Evolutionary conservation across 169 alveolate genomes (phyloP).

Genomic region (Plasmodium knowlesi): DNA sequence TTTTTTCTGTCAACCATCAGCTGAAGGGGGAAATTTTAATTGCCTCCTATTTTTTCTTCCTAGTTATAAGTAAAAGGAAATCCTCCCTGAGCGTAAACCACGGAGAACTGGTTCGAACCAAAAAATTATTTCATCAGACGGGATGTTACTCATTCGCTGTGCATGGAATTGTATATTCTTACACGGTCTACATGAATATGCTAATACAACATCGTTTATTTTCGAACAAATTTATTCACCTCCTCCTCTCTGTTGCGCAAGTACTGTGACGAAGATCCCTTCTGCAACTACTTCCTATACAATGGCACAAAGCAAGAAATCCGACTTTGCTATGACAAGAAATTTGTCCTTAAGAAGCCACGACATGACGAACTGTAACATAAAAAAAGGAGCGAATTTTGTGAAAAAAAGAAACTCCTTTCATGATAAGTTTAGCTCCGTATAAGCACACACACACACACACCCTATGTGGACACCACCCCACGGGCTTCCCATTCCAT

Average conservation of each 20-base stretch:
- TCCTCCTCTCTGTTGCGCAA: background rate
- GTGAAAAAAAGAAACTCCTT: background rate
- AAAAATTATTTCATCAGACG: background rate
- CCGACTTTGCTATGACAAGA: conserved; percentile 69
- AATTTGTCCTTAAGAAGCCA: conserved; percentile 32
- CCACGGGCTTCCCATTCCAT: background rate
- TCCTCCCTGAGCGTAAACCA: conserved; percentile 9
- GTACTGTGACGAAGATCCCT: conserved; percentile 71
- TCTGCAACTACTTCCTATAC: conserved; percentile 51
- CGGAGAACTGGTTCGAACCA: conserved; percentile 28
- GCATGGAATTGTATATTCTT: background rate
- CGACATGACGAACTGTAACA: conserved; percentile 33
- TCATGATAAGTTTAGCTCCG: background rate
- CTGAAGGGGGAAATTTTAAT: background rate
- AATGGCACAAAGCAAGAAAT: conserved; percentile 37
- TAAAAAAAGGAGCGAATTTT: background rate
- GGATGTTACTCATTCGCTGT: background rate
- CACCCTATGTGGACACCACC: background rate
- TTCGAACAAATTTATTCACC: background rate
- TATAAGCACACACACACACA: background rate
- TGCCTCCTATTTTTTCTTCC: background rate
- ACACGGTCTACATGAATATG: background rate
- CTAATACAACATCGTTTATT: background rate
- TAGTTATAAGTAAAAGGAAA: conserved; percentile 26
- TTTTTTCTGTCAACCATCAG: background rate